Evolutionary conservation across 2,329 filamentous ascomycete genomes (phyloP).

Genomic region (Ilyonectria destructans): DNA sequence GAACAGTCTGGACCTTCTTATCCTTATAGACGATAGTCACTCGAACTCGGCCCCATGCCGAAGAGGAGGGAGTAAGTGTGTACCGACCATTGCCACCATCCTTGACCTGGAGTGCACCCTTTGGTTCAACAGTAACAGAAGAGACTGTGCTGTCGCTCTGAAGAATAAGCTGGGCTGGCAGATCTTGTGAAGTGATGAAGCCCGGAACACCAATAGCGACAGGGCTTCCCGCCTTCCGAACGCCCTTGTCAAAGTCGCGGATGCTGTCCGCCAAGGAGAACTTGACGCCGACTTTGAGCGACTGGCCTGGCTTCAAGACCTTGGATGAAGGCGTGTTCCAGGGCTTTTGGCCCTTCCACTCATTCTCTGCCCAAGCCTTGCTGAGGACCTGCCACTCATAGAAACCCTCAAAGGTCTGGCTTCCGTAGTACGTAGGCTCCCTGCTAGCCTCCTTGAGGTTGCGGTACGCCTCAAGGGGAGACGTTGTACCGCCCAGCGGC

Average conservation of each 20-base stretch:
- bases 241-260: slow-evolving; percentile 63
- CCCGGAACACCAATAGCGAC: slow-evolving; percentile 69
- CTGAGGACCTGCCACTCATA: slow-evolving; percentile 74
- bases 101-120: slow-evolving; percentile 55
- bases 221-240: slow-evolving; percentile 62
- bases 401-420: slow-evolving; percentile 73
- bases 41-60: slow-evolving; percentile 66
- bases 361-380: slow-evolving; percentile 69
- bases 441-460: slow-evolving; percentile 64
- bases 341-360: slow-evolving; percentile 66
- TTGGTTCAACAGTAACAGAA: slow-evolving; percentile 58
- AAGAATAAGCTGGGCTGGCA: slow-evolving; percentile 63
- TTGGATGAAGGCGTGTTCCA: slow-evolving; percentile 71
- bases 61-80: slow-evolving; percentile 59
- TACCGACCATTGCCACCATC: slow-evolving; percentile 54
- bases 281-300: slow-evolving; percentile 64
- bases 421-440: slow-evolving; percentile 61
- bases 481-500: slow-evolving; percentile 61
- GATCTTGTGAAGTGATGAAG: slow-evolving; percentile 67
- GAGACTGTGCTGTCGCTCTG: slow-evolving; percentile 58
- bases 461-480: slow-evolving; percentile 70
- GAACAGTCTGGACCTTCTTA: slow-evolving; percentile 66
- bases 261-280: slow-evolving; percentile 66
- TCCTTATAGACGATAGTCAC: slow-evolving; percentile 66
- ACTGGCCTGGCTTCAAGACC: slow-evolving; percentile 61